A percentile compares a stretch with the other conserved stretches of the same genome.
These are phyloP conservation scores for Sarocladiaceae sp. DNA, from an alignment of 2,329 filamentous ascomycete genomes.

Conservation along the genomic window DNA sequence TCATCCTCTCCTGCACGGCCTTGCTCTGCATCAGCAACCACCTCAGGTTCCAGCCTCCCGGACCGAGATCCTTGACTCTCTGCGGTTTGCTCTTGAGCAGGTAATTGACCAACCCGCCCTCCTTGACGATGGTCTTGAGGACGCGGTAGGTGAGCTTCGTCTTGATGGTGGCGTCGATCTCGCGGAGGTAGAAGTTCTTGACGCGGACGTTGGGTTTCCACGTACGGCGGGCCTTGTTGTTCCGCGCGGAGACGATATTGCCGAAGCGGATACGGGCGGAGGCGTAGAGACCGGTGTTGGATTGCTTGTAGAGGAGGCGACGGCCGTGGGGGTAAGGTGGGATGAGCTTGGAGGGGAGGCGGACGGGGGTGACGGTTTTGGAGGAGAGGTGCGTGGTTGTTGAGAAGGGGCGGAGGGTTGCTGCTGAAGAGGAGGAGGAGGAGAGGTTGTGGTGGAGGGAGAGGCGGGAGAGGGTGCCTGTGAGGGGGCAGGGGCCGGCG, in stretches of 20 bases:
- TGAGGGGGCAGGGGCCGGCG: slow-evolving; percentile 11
- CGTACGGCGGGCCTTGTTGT: slow-evolving; percentile 63
- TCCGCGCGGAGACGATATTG: slow-evolving; percentile 67
- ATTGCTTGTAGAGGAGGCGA: slow-evolving; percentile 69
- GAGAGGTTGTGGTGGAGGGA: slow-evolving; percentile 3
- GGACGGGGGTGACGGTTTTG: slow-evolving; percentile 36
- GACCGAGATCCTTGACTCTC: slow-evolving; percentile 78
- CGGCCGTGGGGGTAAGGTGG: slow-evolving; percentile 69
- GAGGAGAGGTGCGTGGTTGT: slow-evolving; percentile 27
- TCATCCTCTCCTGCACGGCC: slow-evolving; percentile 59
- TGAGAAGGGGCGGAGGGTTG: slow-evolving; percentile 25
- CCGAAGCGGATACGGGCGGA: slow-evolving; percentile 66
- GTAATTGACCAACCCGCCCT: slow-evolving; percentile 88
- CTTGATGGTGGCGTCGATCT: slow-evolving; percentile 57
- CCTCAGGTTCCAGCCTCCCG: slow-evolving; percentile 82
- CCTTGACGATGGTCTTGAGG: slow-evolving; percentile 69
- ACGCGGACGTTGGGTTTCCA: slow-evolving; percentile 72
- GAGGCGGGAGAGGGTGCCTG: slow-evolving; percentile 8
- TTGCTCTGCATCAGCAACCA: slow-evolving; percentile 82
- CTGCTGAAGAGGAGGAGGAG: background rate
- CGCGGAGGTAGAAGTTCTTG: slow-evolving; percentile 60
- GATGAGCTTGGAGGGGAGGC: slow-evolving; percentile 42
- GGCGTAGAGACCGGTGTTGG: slow-evolving; percentile 69
- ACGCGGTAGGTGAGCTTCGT: slow-evolving; percentile 65
- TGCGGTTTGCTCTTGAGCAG: slow-evolving; percentile 71